Conservation (phyloP, 805 yeast species). For the Kockiozyma suomiensis region DNA sequence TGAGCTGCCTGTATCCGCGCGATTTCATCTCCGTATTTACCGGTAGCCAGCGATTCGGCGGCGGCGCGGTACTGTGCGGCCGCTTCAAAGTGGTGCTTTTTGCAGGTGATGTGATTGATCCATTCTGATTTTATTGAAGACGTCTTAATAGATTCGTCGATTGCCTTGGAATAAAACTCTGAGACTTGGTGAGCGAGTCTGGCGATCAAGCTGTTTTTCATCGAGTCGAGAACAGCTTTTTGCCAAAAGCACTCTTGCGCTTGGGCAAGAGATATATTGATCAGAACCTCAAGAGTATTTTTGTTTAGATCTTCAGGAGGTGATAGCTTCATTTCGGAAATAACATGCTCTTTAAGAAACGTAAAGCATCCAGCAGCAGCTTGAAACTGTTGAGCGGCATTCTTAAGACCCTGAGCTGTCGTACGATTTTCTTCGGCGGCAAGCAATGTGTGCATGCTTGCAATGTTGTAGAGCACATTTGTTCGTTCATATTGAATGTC, state of each 20-base stretch:
- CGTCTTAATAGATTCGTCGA: slow-evolving; percentile 50
- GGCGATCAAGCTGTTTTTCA: slow-evolving; percentile 64
- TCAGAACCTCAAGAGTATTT: slow-evolving; percentile 55
- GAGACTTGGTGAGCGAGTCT: slow-evolving; percentile 67
- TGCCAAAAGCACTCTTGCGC: slow-evolving; percentile 89
- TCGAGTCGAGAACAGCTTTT: slow-evolving; percentile 55
- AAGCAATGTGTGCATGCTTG: slow-evolving; percentile 59
- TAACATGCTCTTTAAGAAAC: slow-evolving; percentile 39
- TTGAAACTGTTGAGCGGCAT: slow-evolving; percentile 67
- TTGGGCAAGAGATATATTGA: slow-evolving; percentile 67
- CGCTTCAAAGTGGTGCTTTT: slow-evolving; percentile 66
- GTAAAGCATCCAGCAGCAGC: slow-evolving; percentile 69
- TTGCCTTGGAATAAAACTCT: slow-evolving; percentile 55
- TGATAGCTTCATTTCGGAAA: slow-evolving; percentile 34
- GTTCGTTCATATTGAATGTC: slow-evolving; percentile 63
- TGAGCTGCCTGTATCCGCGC: slow-evolving; percentile 55
- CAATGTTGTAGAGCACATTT: slow-evolving; percentile 70
- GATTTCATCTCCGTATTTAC: slow-evolving; percentile 73
- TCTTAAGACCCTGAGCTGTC: slow-evolving; percentile 58
- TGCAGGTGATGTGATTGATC: slow-evolving; percentile 62
- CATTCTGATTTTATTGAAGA: slow-evolving; percentile 63
- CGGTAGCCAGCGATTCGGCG: slow-evolving; percentile 48
- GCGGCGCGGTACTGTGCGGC: slow-evolving; percentile 71
- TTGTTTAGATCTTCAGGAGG: slow-evolving; percentile 53
- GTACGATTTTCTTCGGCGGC: slow-evolving; percentile 53